Evolutionary conservation across 495 filamentous ascomycete species (phyloP).

Genomic region (Bacidia gigantensis): DNA sequence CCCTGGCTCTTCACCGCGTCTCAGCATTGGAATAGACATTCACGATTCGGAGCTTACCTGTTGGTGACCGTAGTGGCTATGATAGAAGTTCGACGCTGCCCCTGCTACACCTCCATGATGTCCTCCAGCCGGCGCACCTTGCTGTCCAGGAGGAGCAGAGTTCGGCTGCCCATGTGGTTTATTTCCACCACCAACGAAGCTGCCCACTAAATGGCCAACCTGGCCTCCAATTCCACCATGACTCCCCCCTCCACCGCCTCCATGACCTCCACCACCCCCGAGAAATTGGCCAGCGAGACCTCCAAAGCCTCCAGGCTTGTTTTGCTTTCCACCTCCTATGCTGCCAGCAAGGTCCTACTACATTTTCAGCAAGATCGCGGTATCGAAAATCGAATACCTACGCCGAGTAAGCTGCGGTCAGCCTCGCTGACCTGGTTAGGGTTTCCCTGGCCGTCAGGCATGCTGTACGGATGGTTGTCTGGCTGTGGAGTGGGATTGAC

Average conservation of each 20-base stretch:
- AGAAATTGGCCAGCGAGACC: slow-evolving; percentile 27
- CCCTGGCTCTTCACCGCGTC: slow-evolving; percentile 14
- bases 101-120: slow-evolving; percentile 13
- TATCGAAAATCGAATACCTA: neutral
- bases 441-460: slow-evolving; percentile 10
- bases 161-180: slow-evolving; percentile 14
- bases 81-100: slow-evolving; percentile 15
- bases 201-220: slow-evolving; percentile 25
- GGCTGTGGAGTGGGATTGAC: slow-evolving; percentile 20
- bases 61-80: slow-evolving; percentile 24
- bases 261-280: slow-evolving; percentile 22
- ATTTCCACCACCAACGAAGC: slow-evolving; percentile 18
- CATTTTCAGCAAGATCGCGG: neutral
- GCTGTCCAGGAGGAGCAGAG: slow-evolving; percentile 7
- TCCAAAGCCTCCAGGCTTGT: slow-evolving; percentile 21
- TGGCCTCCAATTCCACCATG: slow-evolving; percentile 18
- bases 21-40: neutral
- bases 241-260: slow-evolving; percentile 8
- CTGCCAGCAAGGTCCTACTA: slow-evolving; percentile 17
- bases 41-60: neutral
- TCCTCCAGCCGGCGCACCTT: neutral
- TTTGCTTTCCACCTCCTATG: slow-evolving; percentile 24
- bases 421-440: slow-evolving; percentile 3
- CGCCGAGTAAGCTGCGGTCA: slow-evolving; percentile 17
- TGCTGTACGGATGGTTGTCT: slow-evolving; percentile 15